These are phyloP conservation scores for Phallus indusiatus DNA, from an alignment of 768 basidiomycete species.

Conservation along the genomic window DNA sequence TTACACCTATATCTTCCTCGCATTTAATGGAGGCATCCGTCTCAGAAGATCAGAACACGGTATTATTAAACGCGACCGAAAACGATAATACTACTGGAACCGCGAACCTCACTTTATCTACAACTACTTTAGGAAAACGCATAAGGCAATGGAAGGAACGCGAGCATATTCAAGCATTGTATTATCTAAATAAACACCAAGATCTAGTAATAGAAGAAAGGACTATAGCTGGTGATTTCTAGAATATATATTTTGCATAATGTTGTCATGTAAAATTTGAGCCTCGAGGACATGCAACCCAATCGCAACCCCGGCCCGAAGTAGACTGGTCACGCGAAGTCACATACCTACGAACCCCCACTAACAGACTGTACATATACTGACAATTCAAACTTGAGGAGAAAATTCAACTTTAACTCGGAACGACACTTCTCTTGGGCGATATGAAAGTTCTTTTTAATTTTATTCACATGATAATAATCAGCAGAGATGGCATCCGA, in stretches of 20 bases:
- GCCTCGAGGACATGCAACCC: too few species aligned
- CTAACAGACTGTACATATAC: too few species aligned
- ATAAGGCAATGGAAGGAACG: conserved; percentile 39
- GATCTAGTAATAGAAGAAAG: conserved; percentile 40
- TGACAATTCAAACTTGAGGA: too few species aligned
- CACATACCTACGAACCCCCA: background rate
- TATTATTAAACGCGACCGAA: background rate
- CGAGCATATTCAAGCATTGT: conserved; percentile 61
- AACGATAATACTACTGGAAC: background rate
- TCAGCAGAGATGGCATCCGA: background rate
- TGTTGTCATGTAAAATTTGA: too few species aligned
- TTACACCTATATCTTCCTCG: conserved; percentile 44
- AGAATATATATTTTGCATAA: background rate
- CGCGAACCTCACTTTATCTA: background rate
- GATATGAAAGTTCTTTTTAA: too few species aligned
- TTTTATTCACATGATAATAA: background rate
- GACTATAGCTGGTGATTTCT: conserved; percentile 25
- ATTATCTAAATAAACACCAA: conserved; percentile 37
- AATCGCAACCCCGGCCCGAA: background rate
- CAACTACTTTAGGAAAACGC: background rate
- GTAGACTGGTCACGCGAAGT: background rate
- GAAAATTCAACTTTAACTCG: too few species aligned
- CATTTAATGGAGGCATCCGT: conserved; percentile 1
- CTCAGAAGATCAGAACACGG: background rate
- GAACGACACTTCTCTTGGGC: too few species aligned